Conservation (phyloP, 2,329 filamentous ascomycete genomes). For the Penicillium brasilianum region DNA sequence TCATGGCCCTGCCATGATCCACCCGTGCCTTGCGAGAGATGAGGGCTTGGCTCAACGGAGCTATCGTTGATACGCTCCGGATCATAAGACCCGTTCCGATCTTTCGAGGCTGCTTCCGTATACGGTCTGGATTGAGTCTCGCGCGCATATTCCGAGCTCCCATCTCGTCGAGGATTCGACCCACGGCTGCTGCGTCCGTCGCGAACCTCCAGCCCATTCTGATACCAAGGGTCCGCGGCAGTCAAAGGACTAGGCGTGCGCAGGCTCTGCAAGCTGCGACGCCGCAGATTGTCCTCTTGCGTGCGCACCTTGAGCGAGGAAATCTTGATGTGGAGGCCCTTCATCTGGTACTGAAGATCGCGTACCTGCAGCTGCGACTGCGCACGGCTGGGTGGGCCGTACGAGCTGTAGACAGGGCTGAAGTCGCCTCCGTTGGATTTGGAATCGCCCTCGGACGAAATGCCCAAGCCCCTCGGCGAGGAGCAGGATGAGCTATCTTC, state of each 20-base stretch:
- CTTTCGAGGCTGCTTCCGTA: conserved; percentile 17
- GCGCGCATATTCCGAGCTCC: conserved; percentile 36
- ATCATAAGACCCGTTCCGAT: conserved; percentile 14
- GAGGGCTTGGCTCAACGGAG: conserved; percentile 10
- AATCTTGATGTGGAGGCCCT: conserved; percentile 82
- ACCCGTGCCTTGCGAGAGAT: not conserved
- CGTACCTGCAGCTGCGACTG: conserved; percentile 75
- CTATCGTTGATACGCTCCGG: conserved; percentile 10
- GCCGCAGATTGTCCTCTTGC: conserved; percentile 76
- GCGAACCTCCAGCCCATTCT: conserved; percentile 45
- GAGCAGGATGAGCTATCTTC: conserved; percentile 26
- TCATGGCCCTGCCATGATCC: conserved; percentile 3
- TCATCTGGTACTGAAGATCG: conserved; percentile 81
- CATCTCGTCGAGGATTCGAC: conserved; percentile 42
- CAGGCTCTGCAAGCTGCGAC: conserved; percentile 76
- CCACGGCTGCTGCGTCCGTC: conserved; percentile 43
- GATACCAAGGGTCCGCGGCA: conserved; percentile 66
- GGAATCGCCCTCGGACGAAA: conserved; percentile 35
- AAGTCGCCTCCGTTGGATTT: conserved; percentile 40
- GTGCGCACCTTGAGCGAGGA: conserved; percentile 79
- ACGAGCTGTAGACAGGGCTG: conserved; percentile 43
- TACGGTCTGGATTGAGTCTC: conserved; percentile 29
- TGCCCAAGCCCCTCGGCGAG: conserved; percentile 35
- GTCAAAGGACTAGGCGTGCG: conserved; percentile 80
- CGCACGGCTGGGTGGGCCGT: conserved; percentile 63